A percentile compares a stretch with the other conserved stretches of the same genome.
phyloP scores from a whole-genome alignment of 805 yeast species.

The Teunomyces atbi region DNA sequence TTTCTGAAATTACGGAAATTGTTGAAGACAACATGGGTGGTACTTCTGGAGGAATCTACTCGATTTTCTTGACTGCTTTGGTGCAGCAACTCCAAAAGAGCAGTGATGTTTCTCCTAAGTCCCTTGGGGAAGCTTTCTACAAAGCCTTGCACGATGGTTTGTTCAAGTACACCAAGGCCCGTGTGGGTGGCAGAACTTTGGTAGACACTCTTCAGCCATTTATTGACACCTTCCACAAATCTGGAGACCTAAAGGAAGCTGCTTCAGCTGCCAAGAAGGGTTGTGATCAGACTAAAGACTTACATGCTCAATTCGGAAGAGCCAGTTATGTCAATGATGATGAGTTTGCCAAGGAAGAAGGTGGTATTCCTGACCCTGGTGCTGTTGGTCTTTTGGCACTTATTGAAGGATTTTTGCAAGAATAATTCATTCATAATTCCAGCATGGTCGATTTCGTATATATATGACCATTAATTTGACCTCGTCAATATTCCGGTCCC shows the following conservation, averaged over 20 bases:
- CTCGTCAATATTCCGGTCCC: too few species aligned
- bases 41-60: constrained; percentile 90
- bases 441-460: background rate
- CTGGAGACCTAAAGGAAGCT: constrained; percentile 58
- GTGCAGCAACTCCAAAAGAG: constrained; percentile 45
- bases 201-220: constrained; percentile 90
- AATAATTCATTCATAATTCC: background rate
- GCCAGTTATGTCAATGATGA: constrained; percentile 81
- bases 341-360: constrained; percentile 53
- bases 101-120: constrained; percentile 31
- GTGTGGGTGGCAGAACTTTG: constrained; percentile 85
- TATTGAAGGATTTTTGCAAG: constrained; percentile 41
- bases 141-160: constrained; percentile 65
- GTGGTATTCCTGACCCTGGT: constrained; percentile 93
- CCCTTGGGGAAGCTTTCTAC: constrained; percentile 49
- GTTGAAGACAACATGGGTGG: constrained; percentile 97
- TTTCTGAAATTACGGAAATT: constrained; percentile 73
- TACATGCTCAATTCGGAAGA: constrained; percentile 87
- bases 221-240: constrained; percentile 54
- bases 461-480: background rate
- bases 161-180: constrained; percentile 83
- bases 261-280: constrained; percentile 69
- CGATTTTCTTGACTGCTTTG: constrained; percentile 78
- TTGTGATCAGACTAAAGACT: constrained; percentile 68
- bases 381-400: constrained; percentile 80